Evolutionary conservation across 305 asterid species (phyloP).

Genomic region (Solanum hybrid): DNA sequence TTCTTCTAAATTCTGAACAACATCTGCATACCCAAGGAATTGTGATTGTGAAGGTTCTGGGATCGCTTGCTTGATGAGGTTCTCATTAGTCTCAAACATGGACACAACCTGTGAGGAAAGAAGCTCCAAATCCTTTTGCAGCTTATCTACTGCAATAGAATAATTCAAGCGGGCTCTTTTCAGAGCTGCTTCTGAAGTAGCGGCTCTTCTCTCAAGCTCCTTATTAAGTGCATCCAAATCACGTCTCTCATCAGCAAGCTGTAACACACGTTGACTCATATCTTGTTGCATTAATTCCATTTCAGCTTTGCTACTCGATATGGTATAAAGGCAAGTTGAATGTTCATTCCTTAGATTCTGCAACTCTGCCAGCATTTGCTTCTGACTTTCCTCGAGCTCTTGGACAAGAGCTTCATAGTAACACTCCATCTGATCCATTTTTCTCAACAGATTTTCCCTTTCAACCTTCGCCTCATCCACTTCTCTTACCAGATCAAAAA

Average conservation of each 20-base stretch:
- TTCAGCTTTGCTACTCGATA: constrained; percentile 64
- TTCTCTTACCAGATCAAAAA: constrained; percentile 79
- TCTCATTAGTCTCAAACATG: constrained; percentile 86
- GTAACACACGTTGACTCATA: constrained; percentile 48
- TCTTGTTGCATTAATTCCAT: constrained; percentile 54
- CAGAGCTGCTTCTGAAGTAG: constrained; percentile 76
- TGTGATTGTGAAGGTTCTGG: constrained; percentile 37
- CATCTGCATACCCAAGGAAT: constrained; percentile 12
- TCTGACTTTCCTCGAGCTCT: constrained; percentile 94
- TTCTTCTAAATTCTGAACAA: constrained; percentile 27
- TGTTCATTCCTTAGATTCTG: constrained; percentile 78
- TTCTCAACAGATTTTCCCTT: constrained; percentile 58
- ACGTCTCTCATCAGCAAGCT: constrained; percentile 53
- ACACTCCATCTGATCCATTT: constrained; percentile 95
- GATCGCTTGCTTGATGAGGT: constrained; percentile 79
- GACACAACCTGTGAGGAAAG: constrained; percentile 94
- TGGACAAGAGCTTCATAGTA: constrained; percentile 90
- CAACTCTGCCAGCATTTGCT: constrained; percentile 72
- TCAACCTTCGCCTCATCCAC: constrained; percentile 82
- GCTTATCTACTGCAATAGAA: constrained; percentile 91
- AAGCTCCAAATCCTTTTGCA: constrained; percentile 92
- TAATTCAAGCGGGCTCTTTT: constrained; percentile 89
- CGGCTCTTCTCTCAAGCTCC: constrained; percentile 77
- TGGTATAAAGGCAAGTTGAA: constrained; percentile 64
- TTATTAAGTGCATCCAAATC: constrained; percentile 53